A percentile compares a stretch with the other conserved stretches of the same genome.
Conservation (phyloP, 257 asterid genomes). For the Petrea volubilis region DNA sequence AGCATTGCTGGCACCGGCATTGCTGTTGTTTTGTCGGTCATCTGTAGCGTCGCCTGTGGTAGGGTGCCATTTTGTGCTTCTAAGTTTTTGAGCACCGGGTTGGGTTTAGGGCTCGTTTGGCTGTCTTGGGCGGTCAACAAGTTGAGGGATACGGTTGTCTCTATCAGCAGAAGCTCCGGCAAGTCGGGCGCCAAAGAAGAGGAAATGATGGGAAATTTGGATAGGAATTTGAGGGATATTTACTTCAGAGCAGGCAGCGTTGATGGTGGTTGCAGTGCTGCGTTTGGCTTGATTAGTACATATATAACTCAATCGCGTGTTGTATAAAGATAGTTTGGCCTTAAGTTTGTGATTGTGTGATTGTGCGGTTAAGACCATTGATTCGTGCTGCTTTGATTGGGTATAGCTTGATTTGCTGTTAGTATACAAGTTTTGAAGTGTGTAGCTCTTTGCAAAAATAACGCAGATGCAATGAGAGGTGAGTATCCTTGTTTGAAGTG, state of each 20-base stretch:
- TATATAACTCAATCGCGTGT: too few species aligned
- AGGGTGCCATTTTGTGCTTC: constrained; percentile 45
- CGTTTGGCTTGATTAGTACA: constrained; percentile 40
- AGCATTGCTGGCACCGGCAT: constrained; percentile 76
- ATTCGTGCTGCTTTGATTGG: too few species aligned
- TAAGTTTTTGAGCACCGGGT: constrained; percentile 50
- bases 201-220: constrained; percentile 50
- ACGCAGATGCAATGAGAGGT: too few species aligned
- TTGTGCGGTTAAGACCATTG: too few species aligned
- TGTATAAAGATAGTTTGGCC: too few species aligned
- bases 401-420: too few species aligned
- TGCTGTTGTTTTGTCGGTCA: constrained; percentile 56
- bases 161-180: constrained; percentile 44
- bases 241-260: constrained; percentile 51
- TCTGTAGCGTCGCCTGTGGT: constrained; percentile 48
- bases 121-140: constrained; percentile 66
- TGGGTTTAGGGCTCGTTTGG: constrained; percentile 74
- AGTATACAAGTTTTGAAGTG: too few species aligned
- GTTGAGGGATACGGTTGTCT: constrained; percentile 56
- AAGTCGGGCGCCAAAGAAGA: constrained; percentile 38
- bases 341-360: too few species aligned
- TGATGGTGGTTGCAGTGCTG: constrained; percentile 53
- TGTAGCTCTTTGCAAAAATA: too few species aligned
- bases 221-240: constrained; percentile 49
- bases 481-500: too few species aligned